These are phyloP conservation scores for Fusarium mundagurra DNA, from an alignment of 2,329 filamentous ascomycete species.

Conservation along the genomic window DNA sequence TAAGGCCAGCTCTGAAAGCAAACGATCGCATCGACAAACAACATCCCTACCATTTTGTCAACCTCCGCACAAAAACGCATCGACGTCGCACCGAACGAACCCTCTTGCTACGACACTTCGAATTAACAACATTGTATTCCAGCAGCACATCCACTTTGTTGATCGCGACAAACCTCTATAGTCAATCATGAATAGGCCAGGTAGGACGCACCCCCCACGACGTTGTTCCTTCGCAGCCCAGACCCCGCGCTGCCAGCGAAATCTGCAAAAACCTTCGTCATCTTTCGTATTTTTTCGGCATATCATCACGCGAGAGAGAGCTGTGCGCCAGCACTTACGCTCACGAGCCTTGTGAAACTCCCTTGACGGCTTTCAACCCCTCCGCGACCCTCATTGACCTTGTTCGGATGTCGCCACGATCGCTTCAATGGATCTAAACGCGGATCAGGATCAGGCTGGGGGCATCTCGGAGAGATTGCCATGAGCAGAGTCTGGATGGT, in stretches of 20 bases:
- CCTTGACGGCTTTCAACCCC: slow-evolving; percentile 28
- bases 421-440: slow-evolving; percentile 26
- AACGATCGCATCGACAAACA: slow-evolving; percentile 36
- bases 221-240: slow-evolving; percentile 39
- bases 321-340: slow-evolving; percentile 25
- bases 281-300: slow-evolving; percentile 25
- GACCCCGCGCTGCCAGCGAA: slow-evolving; percentile 41
- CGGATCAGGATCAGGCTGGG: not conserved
- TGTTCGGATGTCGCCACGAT: slow-evolving; percentile 25
- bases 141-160: slow-evolving; percentile 13
- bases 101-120: slow-evolving; percentile 26
- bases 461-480: slow-evolving; percentile 3
- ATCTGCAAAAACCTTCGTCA: slow-evolving; percentile 30
- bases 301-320: slow-evolving; percentile 4
- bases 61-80: slow-evolving; percentile 39
- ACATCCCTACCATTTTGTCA: slow-evolving; percentile 30
- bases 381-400: slow-evolving; percentile 21
- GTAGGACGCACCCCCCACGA: slow-evolving; percentile 55
- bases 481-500: slow-evolving; percentile 5
- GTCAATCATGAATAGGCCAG: slow-evolving; percentile 69
- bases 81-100: slow-evolving; percentile 25
- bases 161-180: slow-evolving; percentile 43
- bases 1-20: slow-evolving; percentile 30
- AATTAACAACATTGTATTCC: slow-evolving; percentile 15
- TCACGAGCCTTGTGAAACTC: slow-evolving; percentile 20